Evolutionary conservation across 2,329 filamentous ascomycete species (phyloP).

Genomic region (Aspergillus udagawae): DNA sequence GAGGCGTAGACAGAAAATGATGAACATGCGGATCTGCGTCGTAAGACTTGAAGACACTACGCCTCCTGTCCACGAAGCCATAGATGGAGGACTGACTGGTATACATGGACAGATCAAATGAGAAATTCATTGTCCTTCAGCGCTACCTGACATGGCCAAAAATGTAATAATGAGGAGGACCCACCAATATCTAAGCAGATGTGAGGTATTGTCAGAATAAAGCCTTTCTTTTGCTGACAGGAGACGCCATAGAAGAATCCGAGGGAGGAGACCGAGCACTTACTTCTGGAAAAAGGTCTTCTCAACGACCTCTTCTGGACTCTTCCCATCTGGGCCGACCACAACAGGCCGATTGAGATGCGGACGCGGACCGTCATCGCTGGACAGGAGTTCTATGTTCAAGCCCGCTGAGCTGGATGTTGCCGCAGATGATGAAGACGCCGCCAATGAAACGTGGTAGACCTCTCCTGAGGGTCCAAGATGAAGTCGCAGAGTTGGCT

Average conservation of each 20-base stretch:
- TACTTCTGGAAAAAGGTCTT: slow-evolving; percentile 45
- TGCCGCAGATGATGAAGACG: slow-evolving; percentile 15
- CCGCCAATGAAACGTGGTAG: slow-evolving; percentile 38
- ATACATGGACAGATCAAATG: neutral
- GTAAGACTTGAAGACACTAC: too few relatives aligned
- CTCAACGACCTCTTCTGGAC: slow-evolving; percentile 36
- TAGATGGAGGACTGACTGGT: neutral
- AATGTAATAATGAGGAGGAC: slow-evolving; percentile 40
- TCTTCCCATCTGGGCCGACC: slow-evolving; percentile 35
- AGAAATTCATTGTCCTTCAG: slow-evolving; percentile 25
- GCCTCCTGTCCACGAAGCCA: neutral
- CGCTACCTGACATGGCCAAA: slow-evolving; percentile 40
- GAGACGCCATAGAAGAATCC: neutral
- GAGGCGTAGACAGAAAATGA: neutral
- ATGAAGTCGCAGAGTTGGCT: slow-evolving; percentile 38
- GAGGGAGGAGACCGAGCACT: slow-evolving; percentile 11
- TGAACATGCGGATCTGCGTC: neutral
- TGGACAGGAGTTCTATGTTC: slow-evolving; percentile 32
- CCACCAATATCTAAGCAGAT: slow-evolving; percentile 44
- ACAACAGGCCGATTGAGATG: slow-evolving; percentile 40
- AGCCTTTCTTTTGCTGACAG: neutral
- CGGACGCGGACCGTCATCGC: slow-evolving; percentile 31
- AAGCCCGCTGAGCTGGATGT: slow-evolving; percentile 16
- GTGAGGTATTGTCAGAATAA: neutral
- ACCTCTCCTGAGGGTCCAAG: slow-evolving; percentile 34